Evolutionary conservation across 176 grass and related monocot species (phyloP).

Genomic region (Eleusine indica): DNA sequence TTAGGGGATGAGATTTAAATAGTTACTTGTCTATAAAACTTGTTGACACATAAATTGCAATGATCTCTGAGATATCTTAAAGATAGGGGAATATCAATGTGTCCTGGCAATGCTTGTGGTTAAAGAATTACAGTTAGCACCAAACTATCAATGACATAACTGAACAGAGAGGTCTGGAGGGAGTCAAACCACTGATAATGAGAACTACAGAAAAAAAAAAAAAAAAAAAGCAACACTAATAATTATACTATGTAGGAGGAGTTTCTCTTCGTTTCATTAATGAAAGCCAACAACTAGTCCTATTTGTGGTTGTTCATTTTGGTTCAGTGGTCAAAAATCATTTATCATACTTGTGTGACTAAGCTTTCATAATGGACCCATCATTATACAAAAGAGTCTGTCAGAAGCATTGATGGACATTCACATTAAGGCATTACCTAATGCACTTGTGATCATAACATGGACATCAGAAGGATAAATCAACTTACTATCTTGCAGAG

Average conservation of each 20-base stretch:
- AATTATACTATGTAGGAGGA: not conserved
- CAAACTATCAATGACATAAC: not conserved
- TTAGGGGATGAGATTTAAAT: not conserved
- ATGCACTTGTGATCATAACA: slow-evolving; percentile 1
- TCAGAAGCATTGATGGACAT: not conserved
- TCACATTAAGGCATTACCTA: not conserved
- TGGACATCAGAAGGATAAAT: not conserved
- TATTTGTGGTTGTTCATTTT: slow-evolving; percentile 3
- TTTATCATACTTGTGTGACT: slow-evolving; percentile 10
- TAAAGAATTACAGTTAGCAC: slow-evolving; percentile 8
- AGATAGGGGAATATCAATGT: not conserved
- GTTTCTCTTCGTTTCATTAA: slow-evolving; percentile 10
- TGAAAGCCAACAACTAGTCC: slow-evolving; percentile 1
- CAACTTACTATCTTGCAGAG: slow-evolving; percentile 89
- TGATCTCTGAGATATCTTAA: not conserved
- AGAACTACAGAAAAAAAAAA: not conserved
- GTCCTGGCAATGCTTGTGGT: not conserved
- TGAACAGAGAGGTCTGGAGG: not conserved
- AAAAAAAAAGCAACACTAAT: not conserved
- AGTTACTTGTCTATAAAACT: slow-evolving; percentile 18
- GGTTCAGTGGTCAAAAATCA: slow-evolving; percentile 13
- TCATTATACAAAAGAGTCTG: not conserved
- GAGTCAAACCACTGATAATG: not conserved
- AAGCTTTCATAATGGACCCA: slow-evolving; percentile 5
- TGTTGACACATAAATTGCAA: not conserved